Percentiles rank a stretch among this genome's conserved stretches.
Conservation (phyloP, 257 asterid species). For the Solanum pinnatisectum region DNA sequence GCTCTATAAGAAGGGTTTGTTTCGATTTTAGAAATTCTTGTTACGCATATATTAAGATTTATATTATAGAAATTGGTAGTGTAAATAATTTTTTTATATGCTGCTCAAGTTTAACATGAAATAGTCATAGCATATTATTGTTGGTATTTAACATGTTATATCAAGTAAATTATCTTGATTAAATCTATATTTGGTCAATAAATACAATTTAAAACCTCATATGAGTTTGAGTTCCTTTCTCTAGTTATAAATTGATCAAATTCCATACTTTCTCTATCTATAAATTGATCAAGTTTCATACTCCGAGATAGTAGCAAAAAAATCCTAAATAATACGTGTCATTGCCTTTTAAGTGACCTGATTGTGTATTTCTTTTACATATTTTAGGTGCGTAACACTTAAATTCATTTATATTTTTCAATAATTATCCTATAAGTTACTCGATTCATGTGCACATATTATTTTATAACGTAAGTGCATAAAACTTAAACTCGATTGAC, state of each 20-base stretch:
- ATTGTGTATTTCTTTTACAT: background rate
- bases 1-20: background rate
- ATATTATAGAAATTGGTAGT: background rate
- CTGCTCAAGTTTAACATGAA: background rate
- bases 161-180: too few relatives aligned
- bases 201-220: background rate
- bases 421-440: background rate
- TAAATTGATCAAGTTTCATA: background rate
- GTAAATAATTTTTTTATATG: background rate
- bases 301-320: background rate
- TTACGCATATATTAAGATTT: background rate
- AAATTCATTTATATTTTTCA: too few relatives aligned
- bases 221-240: background rate
- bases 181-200: background rate
- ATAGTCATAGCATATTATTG: background rate
- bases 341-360: background rate
- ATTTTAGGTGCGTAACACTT: background rate
- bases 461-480: background rate
- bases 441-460: background rate
- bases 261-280: background rate
- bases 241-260: background rate
- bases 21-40: background rate
- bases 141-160: too few relatives aligned
- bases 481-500: background rate
- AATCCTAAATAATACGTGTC: too few relatives aligned